Conservation (phyloP, 176 grass and related monocot species). For the Microstegium vimineum region DNA sequence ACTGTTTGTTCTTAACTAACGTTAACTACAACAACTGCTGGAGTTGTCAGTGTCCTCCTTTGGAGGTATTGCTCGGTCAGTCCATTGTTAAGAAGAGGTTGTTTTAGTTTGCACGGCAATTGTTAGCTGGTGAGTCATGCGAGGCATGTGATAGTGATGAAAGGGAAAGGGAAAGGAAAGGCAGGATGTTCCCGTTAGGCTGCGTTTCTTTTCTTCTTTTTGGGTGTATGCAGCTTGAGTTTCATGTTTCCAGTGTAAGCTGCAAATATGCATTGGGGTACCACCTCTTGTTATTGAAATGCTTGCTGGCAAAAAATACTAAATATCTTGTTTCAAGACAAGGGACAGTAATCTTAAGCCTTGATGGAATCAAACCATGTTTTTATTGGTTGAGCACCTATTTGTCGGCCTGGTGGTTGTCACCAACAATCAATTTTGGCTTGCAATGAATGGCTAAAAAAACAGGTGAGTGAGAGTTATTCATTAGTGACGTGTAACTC, state of each 20-base stretch:
- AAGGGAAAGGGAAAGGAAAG: neutral
- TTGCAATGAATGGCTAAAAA: constrained; percentile 19
- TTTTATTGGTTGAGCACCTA: constrained; percentile 7
- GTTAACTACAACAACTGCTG: neutral
- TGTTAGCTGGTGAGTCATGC: neutral
- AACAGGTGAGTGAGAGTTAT: neutral
- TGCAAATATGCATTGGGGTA: neutral
- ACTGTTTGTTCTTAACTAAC: neutral
- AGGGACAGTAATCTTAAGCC: neutral
- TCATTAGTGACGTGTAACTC: neutral
- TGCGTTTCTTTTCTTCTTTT: neutral
- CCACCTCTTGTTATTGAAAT: neutral
- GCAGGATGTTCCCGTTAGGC: neutral
- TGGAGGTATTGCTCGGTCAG: neutral
- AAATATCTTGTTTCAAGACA: neutral
- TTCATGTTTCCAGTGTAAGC: neutral
- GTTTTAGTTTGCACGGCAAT: neutral
- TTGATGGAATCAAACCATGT: neutral
- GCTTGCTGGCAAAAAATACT: neutral
- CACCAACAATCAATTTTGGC: neutral
- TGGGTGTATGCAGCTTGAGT: neutral
- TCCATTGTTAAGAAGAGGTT: neutral
- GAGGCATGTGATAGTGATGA: neutral
- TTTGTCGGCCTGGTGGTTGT: neutral
- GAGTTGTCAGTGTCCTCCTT: neutral